A percentile compares a stretch with the other conserved stretches of the same genome.
Conservation (phyloP, 352 stramenopile genomes). For the Phytopythium vexans region DNA sequence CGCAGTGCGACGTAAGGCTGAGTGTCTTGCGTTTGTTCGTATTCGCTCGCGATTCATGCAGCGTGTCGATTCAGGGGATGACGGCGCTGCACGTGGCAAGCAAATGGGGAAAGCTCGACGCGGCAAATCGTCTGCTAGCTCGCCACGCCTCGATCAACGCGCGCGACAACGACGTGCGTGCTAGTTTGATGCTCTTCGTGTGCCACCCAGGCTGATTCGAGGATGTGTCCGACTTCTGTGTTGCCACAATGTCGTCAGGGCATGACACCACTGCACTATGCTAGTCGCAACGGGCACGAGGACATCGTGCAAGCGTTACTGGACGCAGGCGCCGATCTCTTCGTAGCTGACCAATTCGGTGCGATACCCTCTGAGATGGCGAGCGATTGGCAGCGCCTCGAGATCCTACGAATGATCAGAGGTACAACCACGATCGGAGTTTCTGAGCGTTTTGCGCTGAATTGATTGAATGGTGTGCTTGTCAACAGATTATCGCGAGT, state of each 20-base stretch:
- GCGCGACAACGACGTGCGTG: slow-evolving; percentile 38
- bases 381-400: slow-evolving; percentile 48
- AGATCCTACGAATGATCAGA: slow-evolving; percentile 43
- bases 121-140: slow-evolving; percentile 34
- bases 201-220: neutral
- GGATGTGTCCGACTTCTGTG: neutral
- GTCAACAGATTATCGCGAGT: too few relatives aligned
- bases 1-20: slow-evolving; percentile 33
- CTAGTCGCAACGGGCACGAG: slow-evolving; percentile 56
- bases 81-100: slow-evolving; percentile 50
- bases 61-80: slow-evolving; percentile 27
- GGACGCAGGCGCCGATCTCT: slow-evolving; percentile 22
- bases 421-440: slow-evolving; percentile 16
- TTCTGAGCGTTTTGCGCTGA: neutral
- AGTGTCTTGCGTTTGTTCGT: neutral
- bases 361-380: slow-evolving; percentile 51
- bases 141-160: slow-evolving; percentile 23
- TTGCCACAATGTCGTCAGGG: slow-evolving; percentile 18
- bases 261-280: slow-evolving; percentile 46
- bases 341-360: slow-evolving; percentile 46
- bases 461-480: neutral
- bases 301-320: slow-evolving; percentile 41
- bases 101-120: slow-evolving; percentile 46
- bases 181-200: neutral
- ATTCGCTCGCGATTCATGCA: neutral